phyloP scores from a whole-genome alignment of 257 asterid species.

The Craterostigma plantagineum region DNA sequence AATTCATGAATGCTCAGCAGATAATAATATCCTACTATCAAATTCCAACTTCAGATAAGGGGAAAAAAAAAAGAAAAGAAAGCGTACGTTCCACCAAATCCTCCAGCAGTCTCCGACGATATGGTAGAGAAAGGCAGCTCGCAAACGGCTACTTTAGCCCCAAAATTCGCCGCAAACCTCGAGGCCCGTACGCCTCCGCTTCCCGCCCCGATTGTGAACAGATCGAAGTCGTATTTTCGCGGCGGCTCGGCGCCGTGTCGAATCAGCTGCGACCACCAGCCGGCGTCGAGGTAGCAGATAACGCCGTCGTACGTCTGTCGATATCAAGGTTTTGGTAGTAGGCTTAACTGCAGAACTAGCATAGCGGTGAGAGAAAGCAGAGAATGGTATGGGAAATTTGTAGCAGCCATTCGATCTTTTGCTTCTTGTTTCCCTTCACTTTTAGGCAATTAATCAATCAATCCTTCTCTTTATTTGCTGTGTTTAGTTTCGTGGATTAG shows the following conservation, averaged over 20 bases:
- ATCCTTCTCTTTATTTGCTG: too few species aligned
- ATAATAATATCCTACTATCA: neutral
- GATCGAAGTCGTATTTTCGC: constrained; percentile 57
- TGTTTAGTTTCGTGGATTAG: too few species aligned
- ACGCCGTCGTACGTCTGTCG: too few species aligned
- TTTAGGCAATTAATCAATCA: too few species aligned
- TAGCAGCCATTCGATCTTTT: too few species aligned
- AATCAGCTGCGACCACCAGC: constrained; percentile 29
- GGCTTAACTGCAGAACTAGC: neutral
- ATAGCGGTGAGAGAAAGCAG: neutral
- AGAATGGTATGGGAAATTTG: neutral
- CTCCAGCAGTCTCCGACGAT: constrained; percentile 80
- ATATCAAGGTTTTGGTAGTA: too few species aligned
- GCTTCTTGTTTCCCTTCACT: too few species aligned
- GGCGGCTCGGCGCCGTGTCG: constrained; percentile 36
- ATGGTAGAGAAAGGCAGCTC: constrained; percentile 85
- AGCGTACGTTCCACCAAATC: constrained; percentile 93
- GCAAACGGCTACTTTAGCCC: constrained; percentile 86
- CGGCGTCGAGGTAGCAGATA: neutral
- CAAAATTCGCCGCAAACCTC: constrained; percentile 77
- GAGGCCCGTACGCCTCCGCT: constrained; percentile 99
- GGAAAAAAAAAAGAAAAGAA: neutral
- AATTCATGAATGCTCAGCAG: constrained; percentile 11
- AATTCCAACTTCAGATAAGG: too few species aligned
- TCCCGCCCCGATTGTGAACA: constrained; percentile 91